Evolutionary conservation across 2,329 filamentous ascomycete species (phyloP), one percentile per base, ranked within the genome.

Genomic region (Ophiostoma piceae): DNA sequence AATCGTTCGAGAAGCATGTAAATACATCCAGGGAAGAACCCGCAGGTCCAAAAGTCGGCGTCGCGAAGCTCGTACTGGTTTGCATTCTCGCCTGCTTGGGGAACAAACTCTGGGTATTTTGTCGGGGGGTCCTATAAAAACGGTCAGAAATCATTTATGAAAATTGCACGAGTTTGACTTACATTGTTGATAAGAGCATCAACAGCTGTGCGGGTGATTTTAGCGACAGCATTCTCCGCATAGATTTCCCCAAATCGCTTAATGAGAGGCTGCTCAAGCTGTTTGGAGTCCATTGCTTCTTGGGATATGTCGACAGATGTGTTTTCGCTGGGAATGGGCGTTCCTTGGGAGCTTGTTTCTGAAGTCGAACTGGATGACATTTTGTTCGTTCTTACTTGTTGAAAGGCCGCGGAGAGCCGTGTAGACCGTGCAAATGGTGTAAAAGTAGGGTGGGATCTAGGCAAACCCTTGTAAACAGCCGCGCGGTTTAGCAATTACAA

Each of bases 11-110:
- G 71, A 1, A 80, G 19, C 7, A 75, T 74, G 71, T 79, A 79
- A 2, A 80, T 74, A 41, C 72, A 76, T 1, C 79, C 79, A 0
- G 79, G 79, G 67, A 80, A 80, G 75, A 80, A 80, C 19, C 79
- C 79, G 41, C 78, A 79, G 0, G 79, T 80, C 79, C 79, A 80
- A 71, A 76, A 76, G 32, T 71, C 66, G 12, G 73, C 71, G 3
- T 75, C 72, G 60, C 74, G 73, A 29, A 73, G 68, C 14, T 69
- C 47, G 67, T 75, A 75, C 37, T 68, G 67, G 43, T 71, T 71
- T 37, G 71, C 71, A 3, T 67, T 57, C 2, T 54, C 32, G 37
- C 75, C 75, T 7, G 70, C 69, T 69, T 75, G 72, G 19, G 70
- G 72, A 14, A 76, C 75, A 41, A 72, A 74, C 65, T 76, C 75